phyloP scores from a whole-genome alignment of 257 asterid species.

The Rauvolfia tetraphylla region DNA sequence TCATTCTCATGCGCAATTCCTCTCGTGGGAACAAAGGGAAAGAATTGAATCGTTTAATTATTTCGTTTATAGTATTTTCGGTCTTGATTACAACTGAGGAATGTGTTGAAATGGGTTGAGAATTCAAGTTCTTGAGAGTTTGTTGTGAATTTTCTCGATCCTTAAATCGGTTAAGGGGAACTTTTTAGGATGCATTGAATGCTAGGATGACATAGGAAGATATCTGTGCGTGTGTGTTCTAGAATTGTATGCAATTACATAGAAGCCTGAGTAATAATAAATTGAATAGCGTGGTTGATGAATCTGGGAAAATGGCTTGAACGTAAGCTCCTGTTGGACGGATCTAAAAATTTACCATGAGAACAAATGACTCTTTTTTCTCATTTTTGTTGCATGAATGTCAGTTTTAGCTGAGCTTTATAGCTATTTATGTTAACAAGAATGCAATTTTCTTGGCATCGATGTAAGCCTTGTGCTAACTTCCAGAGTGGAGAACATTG shows the following conservation, averaged over 20 bases:
- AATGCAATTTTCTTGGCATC: neutral
- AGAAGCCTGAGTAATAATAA: neutral
- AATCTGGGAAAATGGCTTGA: neutral
- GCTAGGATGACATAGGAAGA: neutral
- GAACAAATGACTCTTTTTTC: neutral
- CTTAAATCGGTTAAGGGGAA: neutral
- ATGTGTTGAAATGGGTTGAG: neutral
- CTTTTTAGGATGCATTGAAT: neutral
- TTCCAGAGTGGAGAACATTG: neutral
- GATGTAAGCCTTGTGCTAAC: neutral
- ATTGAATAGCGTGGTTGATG: neutral
- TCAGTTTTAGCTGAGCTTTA: no score
- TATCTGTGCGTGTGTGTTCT: neutral
- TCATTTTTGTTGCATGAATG: neutral
- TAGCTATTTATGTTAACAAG: neutral
- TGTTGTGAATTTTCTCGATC: neutral
- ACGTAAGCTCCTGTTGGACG: neutral
- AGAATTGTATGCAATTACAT: neutral
- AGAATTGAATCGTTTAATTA: neutral
- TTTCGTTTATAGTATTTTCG: neutral
- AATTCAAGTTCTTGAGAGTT: neutral
- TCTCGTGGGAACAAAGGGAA: neutral
- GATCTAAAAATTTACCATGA: neutral
- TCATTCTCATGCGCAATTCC: neutral
- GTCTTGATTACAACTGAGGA: neutral